Evolutionary conservation across 2,329 filamentous ascomycete genomes (phyloP), one percentile per base, ranked within the genome.

Genomic region (Ascochyta lentis): DNA sequence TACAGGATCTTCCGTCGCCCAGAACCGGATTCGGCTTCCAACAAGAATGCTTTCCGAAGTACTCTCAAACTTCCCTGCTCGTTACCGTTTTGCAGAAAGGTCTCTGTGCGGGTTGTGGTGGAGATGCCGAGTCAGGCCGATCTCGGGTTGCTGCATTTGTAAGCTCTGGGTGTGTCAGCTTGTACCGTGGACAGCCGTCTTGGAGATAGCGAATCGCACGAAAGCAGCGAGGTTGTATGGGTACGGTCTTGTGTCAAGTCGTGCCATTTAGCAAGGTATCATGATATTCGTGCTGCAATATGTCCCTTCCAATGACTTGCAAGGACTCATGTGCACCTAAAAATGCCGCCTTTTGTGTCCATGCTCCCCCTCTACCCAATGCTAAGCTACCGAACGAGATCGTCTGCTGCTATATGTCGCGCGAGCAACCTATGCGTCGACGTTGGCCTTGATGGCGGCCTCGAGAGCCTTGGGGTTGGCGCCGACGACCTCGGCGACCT

Each of bases 401-500:
- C 19, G 49, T 39, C 33, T 51, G 27, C 24, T 38, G 26, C 24
- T 39, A 6, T 24, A 16, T 46, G 33, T 15, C 38, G 33, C 48
- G 37, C 39, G 52, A 54, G 54, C 59, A 55, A 49, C 60, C 48
- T 65, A 61, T 60, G 60, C 64, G 48, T 68, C 55, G 45, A 66
- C 39, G 52, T 73, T 69, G 60, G 64, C 57, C 74, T 80, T 72
- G 69, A 83, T 82, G 38, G 80, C 80, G 31, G 76, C 76, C 77
- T 85, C 77, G 56, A 96, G 79, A n/a, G 83, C 86, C 44, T 77
- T 75, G n/a, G 88, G 88, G 79, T 92, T 92, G 69, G 92, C 92
- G 60, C 93, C 93, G 26, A 95, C 86, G 55, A 96, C 79, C 78
- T 91, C 88, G 39, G 79, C 81, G 33, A 87, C 77, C 82, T 90